phyloP scores from a whole-genome alignment of 2,329 filamentous ascomycete genomes.

The Grosmannia clavigera region DNA sequence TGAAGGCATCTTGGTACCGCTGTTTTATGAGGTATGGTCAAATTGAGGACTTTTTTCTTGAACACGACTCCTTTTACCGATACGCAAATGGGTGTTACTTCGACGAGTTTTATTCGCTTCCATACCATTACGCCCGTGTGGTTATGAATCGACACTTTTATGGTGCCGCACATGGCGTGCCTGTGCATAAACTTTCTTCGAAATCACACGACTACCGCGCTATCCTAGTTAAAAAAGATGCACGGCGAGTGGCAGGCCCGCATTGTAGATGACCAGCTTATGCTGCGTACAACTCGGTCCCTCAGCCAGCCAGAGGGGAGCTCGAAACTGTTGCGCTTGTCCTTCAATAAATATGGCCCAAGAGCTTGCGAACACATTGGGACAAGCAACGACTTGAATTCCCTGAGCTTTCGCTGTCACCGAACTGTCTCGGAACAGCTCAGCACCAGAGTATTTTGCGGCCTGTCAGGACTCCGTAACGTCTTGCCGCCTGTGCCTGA shows the following conservation, averaged over 20 bases:
- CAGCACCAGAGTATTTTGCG: not conserved
- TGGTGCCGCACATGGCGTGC: not conserved
- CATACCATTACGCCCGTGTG: not conserved
- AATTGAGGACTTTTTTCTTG: not conserved
- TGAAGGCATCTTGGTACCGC: not conserved
- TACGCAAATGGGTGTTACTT: too few species aligned
- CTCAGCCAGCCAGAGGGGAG: not conserved
- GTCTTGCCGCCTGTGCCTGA: not conserved
- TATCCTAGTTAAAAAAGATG: not conserved
- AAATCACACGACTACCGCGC: not conserved
- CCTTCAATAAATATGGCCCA: not conserved
- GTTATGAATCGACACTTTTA: not conserved
- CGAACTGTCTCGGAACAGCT: not conserved
- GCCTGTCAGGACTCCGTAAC: not conserved
- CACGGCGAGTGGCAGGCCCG: not conserved
- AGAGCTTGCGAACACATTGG: not conserved
- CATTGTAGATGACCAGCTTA: not conserved
- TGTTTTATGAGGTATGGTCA: not conserved
- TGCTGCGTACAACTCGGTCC: not conserved
- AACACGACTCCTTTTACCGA: not conserved
- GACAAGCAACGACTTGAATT: too few species aligned
- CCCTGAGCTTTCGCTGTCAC: not conserved
- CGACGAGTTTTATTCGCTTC: not conserved
- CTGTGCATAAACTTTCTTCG: not conserved
- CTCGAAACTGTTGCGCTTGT: not conserved